Base-by-base conservation (phyloP, 345 rosid species). In the Salix brachista region DNA sequence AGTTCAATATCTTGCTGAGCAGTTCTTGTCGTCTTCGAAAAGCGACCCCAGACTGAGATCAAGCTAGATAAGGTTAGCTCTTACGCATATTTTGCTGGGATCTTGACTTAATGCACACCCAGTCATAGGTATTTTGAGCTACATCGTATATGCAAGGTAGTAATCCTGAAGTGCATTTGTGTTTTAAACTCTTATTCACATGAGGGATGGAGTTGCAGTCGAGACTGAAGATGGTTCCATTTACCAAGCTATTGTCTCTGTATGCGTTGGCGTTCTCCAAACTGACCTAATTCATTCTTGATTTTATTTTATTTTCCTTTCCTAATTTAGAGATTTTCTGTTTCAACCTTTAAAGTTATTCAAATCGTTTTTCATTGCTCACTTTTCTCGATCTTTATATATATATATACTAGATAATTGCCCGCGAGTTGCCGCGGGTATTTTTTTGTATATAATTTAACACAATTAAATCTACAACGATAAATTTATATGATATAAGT, bases 181-280 rank as follows among this genome's bases (percentile, higher is more conserved):
- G 14, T 4, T 36, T 32, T 34, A 0, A 39, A 41, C 41, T 1
- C 48, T n/a, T 5, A 30, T 65, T 8, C 65, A 84, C 78, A 73
- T 82, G 1, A 34, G 71, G 4, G 60, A 62, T 36, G 80, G 82
- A 46, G 84, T 79, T 67, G 60, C 62, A 19, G 70, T 79, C 6
- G 79, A 46, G 58, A 82, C 85, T 39, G 80, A 69, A 69, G 87
- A 85, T 73, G 80, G 85, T 25, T 80, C 76, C 0, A 28, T 28
- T 6, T 85, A 81, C 72, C 64, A 34, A 12, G 76, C 84, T 2
- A 80, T 85, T 42, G 78, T 82, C 28, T 79, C 87, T 8, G 82
- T 32, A 26, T 82, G 84, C 70, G 50, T 82, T 25, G 84, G 85
- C 11, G 87, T 82, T 56, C 82, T 85, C 19, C 85, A 80, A 26